phyloP scores from a whole-genome alignment of 2,329 filamentous ascomycete species.

The Mariannaea elegans region DNA sequence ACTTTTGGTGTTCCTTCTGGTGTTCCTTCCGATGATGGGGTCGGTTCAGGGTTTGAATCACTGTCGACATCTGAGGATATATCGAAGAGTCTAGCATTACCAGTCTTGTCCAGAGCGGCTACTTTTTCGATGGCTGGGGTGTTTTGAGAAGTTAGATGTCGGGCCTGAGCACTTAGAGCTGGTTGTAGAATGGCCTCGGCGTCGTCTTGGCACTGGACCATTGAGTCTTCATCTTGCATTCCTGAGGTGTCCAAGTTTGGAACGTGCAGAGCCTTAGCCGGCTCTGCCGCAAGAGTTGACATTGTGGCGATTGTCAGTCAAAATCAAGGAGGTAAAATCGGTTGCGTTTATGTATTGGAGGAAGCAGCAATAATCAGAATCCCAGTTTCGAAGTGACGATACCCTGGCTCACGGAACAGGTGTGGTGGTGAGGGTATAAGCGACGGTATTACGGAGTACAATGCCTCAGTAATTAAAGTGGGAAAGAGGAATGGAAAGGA shows the following conservation, averaged over 20 bases:
- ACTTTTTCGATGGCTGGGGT: constrained; percentile 68
- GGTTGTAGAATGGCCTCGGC: constrained; percentile 69
- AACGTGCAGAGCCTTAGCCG: constrained; percentile 3
- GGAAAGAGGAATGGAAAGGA: neutral
- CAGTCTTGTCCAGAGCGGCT: constrained; percentile 59
- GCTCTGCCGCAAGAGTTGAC: constrained; percentile 9
- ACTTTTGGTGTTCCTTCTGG: no score
- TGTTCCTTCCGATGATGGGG: constrained; percentile 32
- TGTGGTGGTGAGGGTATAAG: neutral
- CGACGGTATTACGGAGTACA: constrained; percentile 16
- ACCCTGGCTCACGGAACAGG: constrained; percentile 13
- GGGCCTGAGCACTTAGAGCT: constrained; percentile 64
- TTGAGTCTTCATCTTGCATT: constrained; percentile 27
- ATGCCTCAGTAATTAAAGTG: constrained; percentile 17
- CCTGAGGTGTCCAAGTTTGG: constrained; percentile 21
- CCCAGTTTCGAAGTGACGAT: neutral
- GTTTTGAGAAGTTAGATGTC: constrained; percentile 61
- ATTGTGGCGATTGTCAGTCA: constrained; percentile 19
- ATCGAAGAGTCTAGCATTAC: constrained; percentile 41
- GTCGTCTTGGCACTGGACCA: constrained; percentile 59
- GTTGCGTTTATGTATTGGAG: neutral
- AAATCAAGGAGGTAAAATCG: neutral
- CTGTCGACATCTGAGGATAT: constrained; percentile 30
- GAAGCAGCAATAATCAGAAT: neutral
- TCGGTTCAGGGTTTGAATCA: constrained; percentile 36